Conservation (phyloP, 495 filamentous ascomycete genomes). For the Xylaria telfairii region DNA sequence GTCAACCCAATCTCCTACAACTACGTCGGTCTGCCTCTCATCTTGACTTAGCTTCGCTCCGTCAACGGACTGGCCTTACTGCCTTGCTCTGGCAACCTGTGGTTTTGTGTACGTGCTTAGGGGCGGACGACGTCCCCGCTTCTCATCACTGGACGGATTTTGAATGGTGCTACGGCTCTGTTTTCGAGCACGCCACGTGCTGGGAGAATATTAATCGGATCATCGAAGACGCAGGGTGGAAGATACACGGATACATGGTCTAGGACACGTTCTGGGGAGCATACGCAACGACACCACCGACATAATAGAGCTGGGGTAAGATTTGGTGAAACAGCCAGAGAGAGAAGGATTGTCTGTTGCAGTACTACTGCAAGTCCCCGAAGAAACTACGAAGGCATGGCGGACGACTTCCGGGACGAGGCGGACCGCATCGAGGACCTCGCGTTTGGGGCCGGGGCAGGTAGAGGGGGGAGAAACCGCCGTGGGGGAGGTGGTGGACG, state of each 20-base stretch:
- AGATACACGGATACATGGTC: background rate
- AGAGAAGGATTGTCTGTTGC: background rate
- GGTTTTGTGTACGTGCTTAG: background rate
- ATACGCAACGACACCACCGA: background rate
- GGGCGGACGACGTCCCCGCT: slow-evolving; percentile 1
- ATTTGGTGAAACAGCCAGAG: background rate
- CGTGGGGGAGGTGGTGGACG: slow-evolving; percentile 34
- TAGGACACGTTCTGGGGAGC: background rate
- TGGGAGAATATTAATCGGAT: background rate
- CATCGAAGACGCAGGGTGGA: background rate
- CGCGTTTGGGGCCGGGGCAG: slow-evolving; percentile 18
- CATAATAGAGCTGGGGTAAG: background rate
- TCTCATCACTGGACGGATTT: no score
- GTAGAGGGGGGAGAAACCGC: slow-evolving; percentile 22
- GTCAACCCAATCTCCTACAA: background rate
- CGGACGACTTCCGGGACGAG: slow-evolving; percentile 29
- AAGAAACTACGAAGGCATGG: background rate
- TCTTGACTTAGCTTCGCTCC: background rate
- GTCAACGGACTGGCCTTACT: background rate
- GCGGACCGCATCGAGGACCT: slow-evolving; percentile 28
- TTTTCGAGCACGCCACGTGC: background rate
- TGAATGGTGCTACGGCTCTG: background rate
- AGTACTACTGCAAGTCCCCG: background rate
- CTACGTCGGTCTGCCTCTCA: background rate
- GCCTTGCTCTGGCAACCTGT: background rate